These are phyloP conservation scores for Neurospora sp. DNA, from an alignment of 495 filamentous ascomycete genomes.

Conservation along the genomic window DNA sequence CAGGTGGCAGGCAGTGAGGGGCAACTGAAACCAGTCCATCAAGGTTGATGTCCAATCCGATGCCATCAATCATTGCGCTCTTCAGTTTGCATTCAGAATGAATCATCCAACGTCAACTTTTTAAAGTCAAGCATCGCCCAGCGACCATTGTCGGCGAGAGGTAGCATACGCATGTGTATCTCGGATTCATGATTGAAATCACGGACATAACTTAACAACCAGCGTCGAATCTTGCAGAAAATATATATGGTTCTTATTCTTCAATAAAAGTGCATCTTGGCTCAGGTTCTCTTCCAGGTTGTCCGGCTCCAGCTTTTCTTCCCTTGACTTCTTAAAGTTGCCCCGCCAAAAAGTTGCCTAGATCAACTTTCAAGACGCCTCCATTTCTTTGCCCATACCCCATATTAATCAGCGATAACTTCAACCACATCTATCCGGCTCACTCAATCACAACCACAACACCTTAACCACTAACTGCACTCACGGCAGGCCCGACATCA, in stretches of 20 bases:
- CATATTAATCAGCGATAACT: neutral
- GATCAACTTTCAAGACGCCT: neutral
- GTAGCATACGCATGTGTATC: no score
- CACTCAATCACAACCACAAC: neutral
- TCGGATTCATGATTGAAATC: no score
- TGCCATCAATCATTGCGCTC: neutral
- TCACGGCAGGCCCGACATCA: neutral
- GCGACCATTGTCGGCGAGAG: no score
- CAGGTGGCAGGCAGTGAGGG: slow-evolving; percentile 2
- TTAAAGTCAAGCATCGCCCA: neutral
- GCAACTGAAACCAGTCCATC: slow-evolving; percentile 2
- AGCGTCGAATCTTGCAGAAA: neutral
- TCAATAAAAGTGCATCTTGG: neutral
- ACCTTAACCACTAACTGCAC: neutral
- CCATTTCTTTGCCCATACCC: neutral
- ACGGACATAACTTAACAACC: no score
- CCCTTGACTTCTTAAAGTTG: neutral
- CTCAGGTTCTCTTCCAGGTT: neutral
- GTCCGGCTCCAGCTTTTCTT: neutral
- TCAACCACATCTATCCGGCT: neutral
- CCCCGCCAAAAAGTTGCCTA: neutral
- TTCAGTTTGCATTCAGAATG: neutral
- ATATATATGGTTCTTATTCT: neutral
- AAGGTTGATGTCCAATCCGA: neutral
- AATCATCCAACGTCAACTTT: neutral